Base-by-base conservation (phyloP, 176 grass and related monocot genomes). In the Lolium perenne region DNA sequence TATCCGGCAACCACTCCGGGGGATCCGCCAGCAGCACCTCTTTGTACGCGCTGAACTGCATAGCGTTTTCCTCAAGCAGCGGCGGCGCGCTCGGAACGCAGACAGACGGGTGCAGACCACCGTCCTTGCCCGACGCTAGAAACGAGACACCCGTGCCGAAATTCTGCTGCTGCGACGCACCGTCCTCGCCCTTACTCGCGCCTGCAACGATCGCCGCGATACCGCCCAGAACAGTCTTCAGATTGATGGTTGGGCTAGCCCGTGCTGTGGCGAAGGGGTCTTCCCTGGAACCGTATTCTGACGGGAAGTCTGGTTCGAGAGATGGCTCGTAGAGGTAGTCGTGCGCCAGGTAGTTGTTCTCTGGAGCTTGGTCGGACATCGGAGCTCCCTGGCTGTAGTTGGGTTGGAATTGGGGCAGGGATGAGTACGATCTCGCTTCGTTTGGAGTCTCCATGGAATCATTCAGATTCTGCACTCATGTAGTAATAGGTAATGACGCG, bases 1-100 rank as follows among this genome's bases (percentile, higher is more conserved):
- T 93, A 86, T 99, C 97, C 76, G 94, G 94, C 16, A 99, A 77
- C 94, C 97, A 99, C 7, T 99, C 92, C 0, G 94, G 87, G 20
- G 97, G 97, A 25, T 99, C 94, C 38, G 89, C 75, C 78, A 90
- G 88, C 47, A 99, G 67, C 55, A 93, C 63, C 23, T 90, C 85
- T 62, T 83, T 91, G 78, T 93, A 91, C 15, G 84, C 23, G 67
- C 71, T 88, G 55, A 83, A 89, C 74, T 85, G 82, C 69, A 91
- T 80, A 69, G 86, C 79, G 81, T 79, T 85, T 81, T 86, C 76
- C 64, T 92, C 93, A 73, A 94, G 79, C 41, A 97, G 41, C 9
- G 90, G 94, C 1, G 92, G 97, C 16, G 94, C 97, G 69, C 92
- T 97, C 23, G 97, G 94, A 14, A 94, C 82, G 26, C 84, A 99